Base-by-base conservation (phyloP, 805 yeast genomes). In the Hanseniaspora opuntiae region DNA sequence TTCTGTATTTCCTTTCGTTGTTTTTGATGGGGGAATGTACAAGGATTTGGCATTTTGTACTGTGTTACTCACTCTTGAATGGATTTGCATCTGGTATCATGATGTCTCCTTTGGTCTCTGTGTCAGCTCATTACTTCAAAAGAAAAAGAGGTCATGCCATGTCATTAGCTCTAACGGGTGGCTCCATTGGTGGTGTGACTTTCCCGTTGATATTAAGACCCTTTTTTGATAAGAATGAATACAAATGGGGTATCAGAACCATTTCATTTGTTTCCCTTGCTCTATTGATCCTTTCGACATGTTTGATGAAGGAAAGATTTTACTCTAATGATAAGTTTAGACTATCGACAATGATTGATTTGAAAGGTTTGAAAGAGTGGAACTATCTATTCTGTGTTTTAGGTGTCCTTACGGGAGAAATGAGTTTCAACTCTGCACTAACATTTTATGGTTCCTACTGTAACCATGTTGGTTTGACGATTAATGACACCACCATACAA, bases 101-200 rank as follows among this genome's bases (percentile, higher is more conserved):
- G 30, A 68, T 78, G 63, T 72, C 79, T 22, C 86, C 86, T 0
- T 63, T 77, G 36, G 65, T 82, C 8, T 77, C 84, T 14, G 77
- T 76, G 14, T 70, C 81, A 10, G 75, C 81, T 30, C 87, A 82
- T 58, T 82, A 84, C 76, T 82, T 82, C 60, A 68, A 71, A 50
- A 69, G 63, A 45, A 77, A 68, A 57, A 69, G 86, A 60, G 87
- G 84, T 2, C 65, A 71, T 52, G 82, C 80, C 22, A 65, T 67
- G 9, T 76, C 77, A 1, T 44, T 74, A 3, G 72, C 78, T 0
- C 69, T 75, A 7, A 68, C 71, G 24, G 81, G 81, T 39, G 81
- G 79, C 3, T 71, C 77, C 14, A 39, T 77, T 22, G 82, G 82
- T 40, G 82, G 81, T 35, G 68, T 74, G 56, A 56, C 74, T 14